Base-by-base conservation (phyloP, 257 asterid species). In the Nyctanthes arbortristis region DNA sequence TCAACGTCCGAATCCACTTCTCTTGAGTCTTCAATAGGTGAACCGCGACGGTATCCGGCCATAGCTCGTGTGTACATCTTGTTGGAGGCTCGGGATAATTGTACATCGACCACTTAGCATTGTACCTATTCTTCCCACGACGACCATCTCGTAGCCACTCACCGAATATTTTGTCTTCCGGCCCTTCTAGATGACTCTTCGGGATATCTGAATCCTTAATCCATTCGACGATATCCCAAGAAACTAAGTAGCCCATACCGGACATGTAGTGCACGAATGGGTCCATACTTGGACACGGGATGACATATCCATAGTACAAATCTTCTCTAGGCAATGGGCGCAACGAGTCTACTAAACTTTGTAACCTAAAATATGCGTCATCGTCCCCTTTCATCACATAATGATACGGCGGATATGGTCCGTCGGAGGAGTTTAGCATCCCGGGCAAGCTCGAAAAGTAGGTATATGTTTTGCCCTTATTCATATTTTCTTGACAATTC, bases 211-310 rank as follows among this genome's bases (percentile, higher is more conserved):
- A 88, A 0, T 75, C 84, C n/a, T 68, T 84, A 27, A 93, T 69
- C 98, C 98, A 93, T 78, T 90, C 95, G 0, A 80, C 96, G 2
- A 87, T 79, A 45, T 92, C 98, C 98, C 98, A 92, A 4, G 97
- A 88, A 5, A 93, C 86, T 16, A 93, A 68, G 63, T 90, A 90
- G 0, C 98, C 98, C 98, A 93, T 93, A 11, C 98, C 98, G 18
- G 98, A 90, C 98, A 93, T 93, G 80, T 93, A 93, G 29, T 82
- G 88, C 13, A 75, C 82, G 31, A 88, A 93, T 0, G 98, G 97
- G 25, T 93, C 88, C 97, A 90, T 90, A 52, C 96, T 93, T 0
- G 85, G 84, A 63, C 97, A 93, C 1, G 98, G 98, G 34, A 93
- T 85, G 1, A 93, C 97, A 58, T 82, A 93, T 0, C 98, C 98